Evolutionary conservation across 768 basidiomycete genomes (phyloP), one percentile per base, ranked within the genome.

Genomic region (Rhizopogon vulgaris): DNA sequence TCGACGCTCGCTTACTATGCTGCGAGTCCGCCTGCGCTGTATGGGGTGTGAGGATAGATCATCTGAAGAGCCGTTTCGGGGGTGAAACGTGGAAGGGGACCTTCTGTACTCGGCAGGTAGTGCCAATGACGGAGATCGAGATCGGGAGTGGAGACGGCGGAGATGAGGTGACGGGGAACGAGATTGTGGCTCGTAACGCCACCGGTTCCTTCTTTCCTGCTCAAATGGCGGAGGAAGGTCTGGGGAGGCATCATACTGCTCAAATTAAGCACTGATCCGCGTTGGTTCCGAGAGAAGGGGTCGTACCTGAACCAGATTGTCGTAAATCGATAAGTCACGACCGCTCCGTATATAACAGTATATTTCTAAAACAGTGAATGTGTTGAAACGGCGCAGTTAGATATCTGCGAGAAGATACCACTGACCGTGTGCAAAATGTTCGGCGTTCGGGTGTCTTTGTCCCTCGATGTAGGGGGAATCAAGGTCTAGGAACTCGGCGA

Each of bases 341-440:
- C 83, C 94, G 8, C 92, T 94, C 47, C 94, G 79, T 17, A 95
- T 75, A 64, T 89, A 97, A 38, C 79, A 81, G 65, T 95, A 96
- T 37, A 96, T 77, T 69, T 97, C 94, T 94, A 56, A 15, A 43
- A 10, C n/a, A 34, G 38, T 51, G 27, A 15, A 22, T 10, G 37
- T 22, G 30, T 3, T 28, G 32, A 36, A 25, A 56, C 53, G 60
- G 53, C 43, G 15, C 28, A 3, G 18, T 25, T 5, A 5, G 3
- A 2, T 38, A 27, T 14, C 9, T 9, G 32, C 6, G n/a, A 4
- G 56, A 43, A 51, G 22, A 30, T 42, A 38, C 30, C n/a, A 68
- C 78, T 58, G 59, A 90, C 91, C 92, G 69, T 97, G 94, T 7
- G 87, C 90, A 70, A 96, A 94, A 67, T 96, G 94, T 63, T 97